Evolutionary conservation across 2,329 filamentous ascomycete species (phyloP).

Genomic region (Pseudocercospora pini-densiflorae): DNA sequence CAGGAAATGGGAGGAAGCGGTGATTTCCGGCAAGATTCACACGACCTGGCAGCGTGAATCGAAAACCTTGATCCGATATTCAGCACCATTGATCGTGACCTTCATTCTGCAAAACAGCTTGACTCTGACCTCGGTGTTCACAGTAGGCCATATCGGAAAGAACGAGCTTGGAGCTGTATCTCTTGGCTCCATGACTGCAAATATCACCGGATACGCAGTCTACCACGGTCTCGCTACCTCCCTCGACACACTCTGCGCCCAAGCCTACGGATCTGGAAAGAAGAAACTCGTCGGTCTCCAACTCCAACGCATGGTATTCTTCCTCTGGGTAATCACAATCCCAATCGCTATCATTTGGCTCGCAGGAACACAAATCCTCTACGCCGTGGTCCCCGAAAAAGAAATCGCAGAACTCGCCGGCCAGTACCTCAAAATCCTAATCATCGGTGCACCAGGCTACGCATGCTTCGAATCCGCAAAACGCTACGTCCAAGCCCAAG

Average conservation of each 20-base stretch:
- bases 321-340: conserved; percentile 72
- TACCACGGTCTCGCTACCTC: conserved; percentile 77
- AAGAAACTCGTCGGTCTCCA: conserved; percentile 87
- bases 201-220: conserved; percentile 54
- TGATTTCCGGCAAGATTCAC: conserved; percentile 77
- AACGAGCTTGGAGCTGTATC: conserved; percentile 54
- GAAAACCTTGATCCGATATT: conserved; percentile 68
- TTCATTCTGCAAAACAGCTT: conserved; percentile 56
- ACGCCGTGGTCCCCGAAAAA: conserved; percentile 69
- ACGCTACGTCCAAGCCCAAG: conserved; percentile 86
- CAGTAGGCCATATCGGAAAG: conserved; percentile 55
- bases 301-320: conserved; percentile 79
- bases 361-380: conserved; percentile 67
- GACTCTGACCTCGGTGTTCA: conserved; percentile 54
- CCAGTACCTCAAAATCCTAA: conserved; percentile 71
- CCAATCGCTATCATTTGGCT: conserved; percentile 76
- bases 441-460: conserved; percentile 74
- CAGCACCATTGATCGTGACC: conserved; percentile 50
- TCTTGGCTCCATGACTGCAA: conserved; percentile 54
- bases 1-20: conserved; percentile 83
- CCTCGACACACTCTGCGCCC: conserved; percentile 88
- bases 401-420: conserved; percentile 74
- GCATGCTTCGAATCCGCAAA: conserved; percentile 79
- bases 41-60: conserved; percentile 92
- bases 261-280: conserved; percentile 90